Base-by-base conservation (phyloP, 768 basidiomycete genomes). In the Suillus bovinus region DNA sequence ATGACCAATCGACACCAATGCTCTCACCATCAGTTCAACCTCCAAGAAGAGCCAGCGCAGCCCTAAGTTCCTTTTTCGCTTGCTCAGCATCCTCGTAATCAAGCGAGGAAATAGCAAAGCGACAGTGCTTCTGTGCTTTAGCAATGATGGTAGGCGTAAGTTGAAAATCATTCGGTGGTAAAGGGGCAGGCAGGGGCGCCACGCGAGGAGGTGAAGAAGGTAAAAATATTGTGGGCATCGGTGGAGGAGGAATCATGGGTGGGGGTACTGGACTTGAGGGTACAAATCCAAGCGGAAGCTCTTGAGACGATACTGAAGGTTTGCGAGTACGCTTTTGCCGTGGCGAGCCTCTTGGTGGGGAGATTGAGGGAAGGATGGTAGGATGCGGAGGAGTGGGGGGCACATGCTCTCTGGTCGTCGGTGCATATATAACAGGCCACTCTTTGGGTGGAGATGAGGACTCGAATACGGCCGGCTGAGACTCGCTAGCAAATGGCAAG, bases 21-120 rank as follows among this genome's bases (percentile, higher is more conserved):
- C 3, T 47, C 22, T 7, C 17, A 9, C n/a, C 24, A 68, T 61
- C 66, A 38, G 64, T 52, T 76, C 70, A 84, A 5, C 79, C 87
- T 27, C 86, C 90, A 24, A 94, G 78, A 38, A 85, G 74, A 36
- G 79, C 80, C 64, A 99, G 75, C 16, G 96, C 96, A 39, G 84
- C 80, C 66, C 84, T 81, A 66, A 99, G 75, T 76, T 99, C 94
- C 71, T 84, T 88, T 70, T 84, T 82, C 20, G 96, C 96, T 68
- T 92, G 91, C 65, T 91, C 90, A 11, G 82, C 81, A 74, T 99
- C 96, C 71, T 99, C 96, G 72, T 96, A 98, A 71, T 98, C 94
- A 60, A 99, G 79, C n/a, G 97, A 87, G 34, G 92, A 94, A 61
- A 98, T 93, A 8, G 96, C 96, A 77, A 90, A 97, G 59, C 85